Conservation (phyloP, 1,139 yeast genomes). For the Eremothecium coryli region DNA sequence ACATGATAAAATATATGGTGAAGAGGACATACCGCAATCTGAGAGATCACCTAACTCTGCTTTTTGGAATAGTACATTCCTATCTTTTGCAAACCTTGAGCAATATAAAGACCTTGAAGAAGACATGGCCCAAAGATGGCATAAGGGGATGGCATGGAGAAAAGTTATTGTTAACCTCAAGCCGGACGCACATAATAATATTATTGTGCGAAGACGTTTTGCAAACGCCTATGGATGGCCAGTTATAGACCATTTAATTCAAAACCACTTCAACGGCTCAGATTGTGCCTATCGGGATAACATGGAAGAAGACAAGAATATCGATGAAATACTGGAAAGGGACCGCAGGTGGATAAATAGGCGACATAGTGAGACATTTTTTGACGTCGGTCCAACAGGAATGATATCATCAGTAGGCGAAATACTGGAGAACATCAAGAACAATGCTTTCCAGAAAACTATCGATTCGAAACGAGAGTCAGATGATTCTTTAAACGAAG, state of each 20-base stretch:
- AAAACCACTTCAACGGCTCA: constrained; percentile 43
- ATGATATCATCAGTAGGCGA: constrained; percentile 55
- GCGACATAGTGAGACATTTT: constrained; percentile 39
- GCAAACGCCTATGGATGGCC: constrained; percentile 98
- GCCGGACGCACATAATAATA: constrained; percentile 95
- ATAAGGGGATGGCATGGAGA: constrained; percentile 74
- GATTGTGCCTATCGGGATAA: constrained; percentile 9
- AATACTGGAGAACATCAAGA: constrained; percentile 29
- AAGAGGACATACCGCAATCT: constrained; percentile 50
- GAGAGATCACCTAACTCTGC: constrained; percentile 12
- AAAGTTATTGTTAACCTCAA: constrained; percentile 76
- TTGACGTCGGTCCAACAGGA: constrained; percentile 67
- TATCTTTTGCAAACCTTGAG: constrained; percentile 24
- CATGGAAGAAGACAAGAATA: constrained; percentile 2
- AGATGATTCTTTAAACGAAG: constrained; percentile 12
- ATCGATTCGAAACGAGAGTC: not conserved
- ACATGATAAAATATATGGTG: constrained; percentile 73
- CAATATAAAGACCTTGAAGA: constrained; percentile 42
- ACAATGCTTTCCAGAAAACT: constrained; percentile 6
- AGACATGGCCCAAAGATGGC: constrained; percentile 81
- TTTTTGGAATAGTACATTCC: constrained; percentile 18
- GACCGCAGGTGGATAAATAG: constrained; percentile 67
- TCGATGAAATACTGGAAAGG: constrained; percentile 58
- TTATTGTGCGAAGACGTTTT: constrained; percentile 77
- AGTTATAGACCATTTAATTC: constrained; percentile 72